Percentiles rank a stretch among this genome's conserved stretches.
Conservation (phyloP, 805 yeast species). For the Pichia californica region DNA sequence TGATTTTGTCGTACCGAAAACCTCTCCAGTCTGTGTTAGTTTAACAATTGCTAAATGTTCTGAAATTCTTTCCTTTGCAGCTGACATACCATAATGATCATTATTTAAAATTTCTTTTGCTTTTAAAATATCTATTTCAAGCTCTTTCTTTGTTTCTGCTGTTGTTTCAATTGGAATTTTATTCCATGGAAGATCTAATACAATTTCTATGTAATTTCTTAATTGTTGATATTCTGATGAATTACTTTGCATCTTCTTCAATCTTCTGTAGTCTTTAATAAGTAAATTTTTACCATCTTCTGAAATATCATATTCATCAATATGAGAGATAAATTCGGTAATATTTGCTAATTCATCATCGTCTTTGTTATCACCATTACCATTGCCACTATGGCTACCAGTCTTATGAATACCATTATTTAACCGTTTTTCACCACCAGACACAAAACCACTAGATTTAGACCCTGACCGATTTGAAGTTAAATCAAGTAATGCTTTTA, state of each 20-base stretch:
- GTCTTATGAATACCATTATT: too few species aligned
- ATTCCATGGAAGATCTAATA: slow-evolving; percentile 59
- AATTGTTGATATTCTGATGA: slow-evolving; percentile 61
- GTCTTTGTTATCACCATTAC: slow-evolving; percentile 40
- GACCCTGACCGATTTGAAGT: too few species aligned
- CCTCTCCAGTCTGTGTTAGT: slow-evolving; percentile 30
- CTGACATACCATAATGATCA: slow-evolving; percentile 75
- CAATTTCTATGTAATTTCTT: slow-evolving; percentile 56
- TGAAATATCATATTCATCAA: slow-evolving; percentile 30
- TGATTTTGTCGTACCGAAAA: slow-evolving; percentile 30
- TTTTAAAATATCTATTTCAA: slow-evolving; percentile 40
- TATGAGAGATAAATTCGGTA: slow-evolving; percentile 25
- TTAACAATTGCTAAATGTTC: slow-evolving; percentile 78
- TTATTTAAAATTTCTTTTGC: slow-evolving; percentile 56
- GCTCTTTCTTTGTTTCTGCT: slow-evolving; percentile 1
- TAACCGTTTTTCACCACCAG: too few species aligned
- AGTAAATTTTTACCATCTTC: slow-evolving; percentile 38
- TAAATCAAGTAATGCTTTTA: slow-evolving; percentile 15
- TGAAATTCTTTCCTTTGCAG: slow-evolving; percentile 66
- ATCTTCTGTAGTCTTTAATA: slow-evolving; percentile 46
- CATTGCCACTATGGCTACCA: slow-evolving; percentile 18
- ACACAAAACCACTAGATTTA: too few species aligned
- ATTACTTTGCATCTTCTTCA: slow-evolving; percentile 48
- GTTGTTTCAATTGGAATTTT: slow-evolving; percentile 16
- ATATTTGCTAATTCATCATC: slow-evolving; percentile 34